A percentile compares a stretch with the other conserved stretches of the same genome.
Evolutionary conservation across 306 rosid species (phyloP).

Genomic region (Cicer yamashitae): DNA sequence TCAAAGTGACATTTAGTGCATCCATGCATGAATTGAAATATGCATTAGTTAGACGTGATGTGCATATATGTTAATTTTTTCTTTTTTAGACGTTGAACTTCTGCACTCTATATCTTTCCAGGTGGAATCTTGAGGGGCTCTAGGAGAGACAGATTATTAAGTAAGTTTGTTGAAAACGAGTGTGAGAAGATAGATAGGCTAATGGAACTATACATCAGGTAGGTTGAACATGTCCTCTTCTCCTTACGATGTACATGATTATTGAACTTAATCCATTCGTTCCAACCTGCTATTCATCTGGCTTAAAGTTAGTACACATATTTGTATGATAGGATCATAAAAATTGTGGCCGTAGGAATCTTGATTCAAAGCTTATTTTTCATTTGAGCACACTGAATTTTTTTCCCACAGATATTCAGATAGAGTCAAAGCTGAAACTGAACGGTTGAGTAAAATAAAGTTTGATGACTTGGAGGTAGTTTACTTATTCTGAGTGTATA

Average conservation of each 20-base stretch:
- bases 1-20: constrained; percentile 15
- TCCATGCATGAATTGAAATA: constrained; percentile 13
- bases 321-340: constrained; percentile 1
- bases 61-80: constrained; percentile 1
- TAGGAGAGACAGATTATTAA: constrained; percentile 87
- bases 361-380: constrained; percentile 32
- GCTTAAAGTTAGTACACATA: constrained; percentile 19
- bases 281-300: constrained; percentile 28
- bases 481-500: constrained; percentile 23
- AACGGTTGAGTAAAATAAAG: constrained; percentile 66
- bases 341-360: background rate
- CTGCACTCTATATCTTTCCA: constrained; percentile 49
- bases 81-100: constrained; percentile 34
- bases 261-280: constrained; percentile 15
- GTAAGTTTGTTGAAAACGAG: constrained; percentile 91
- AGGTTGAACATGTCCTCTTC: constrained; percentile 38
- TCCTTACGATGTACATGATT: constrained; percentile 25
- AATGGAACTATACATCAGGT: constrained; percentile 95
- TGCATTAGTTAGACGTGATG: constrained; percentile 25
- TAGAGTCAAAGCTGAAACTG: constrained; percentile 82
- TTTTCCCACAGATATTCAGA: constrained; percentile 72
- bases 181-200: constrained; percentile 95
- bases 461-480: constrained; percentile 90
- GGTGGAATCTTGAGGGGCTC: constrained; percentile 97
- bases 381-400: constrained; percentile 30